Conservation (phyloP, 768 basidiomycete genomes). For the Pholiota microspora region DNA sequence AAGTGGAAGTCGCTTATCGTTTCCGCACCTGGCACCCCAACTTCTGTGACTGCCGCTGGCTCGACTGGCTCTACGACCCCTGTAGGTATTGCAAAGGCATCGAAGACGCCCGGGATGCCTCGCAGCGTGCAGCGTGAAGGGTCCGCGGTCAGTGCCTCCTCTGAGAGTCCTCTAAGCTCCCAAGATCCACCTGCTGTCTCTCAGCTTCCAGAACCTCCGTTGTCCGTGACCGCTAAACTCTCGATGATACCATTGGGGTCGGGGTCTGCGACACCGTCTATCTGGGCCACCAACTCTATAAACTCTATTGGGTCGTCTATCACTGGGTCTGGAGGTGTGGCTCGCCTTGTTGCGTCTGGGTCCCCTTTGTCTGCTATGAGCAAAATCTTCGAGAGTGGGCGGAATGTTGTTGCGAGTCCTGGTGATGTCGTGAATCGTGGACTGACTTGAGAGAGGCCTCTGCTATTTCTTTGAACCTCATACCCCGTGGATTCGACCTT, state of each 20-base stretch:
- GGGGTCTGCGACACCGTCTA: too few relatives aligned
- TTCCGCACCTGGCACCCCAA: conserved; percentile 4
- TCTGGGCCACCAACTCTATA: too few relatives aligned
- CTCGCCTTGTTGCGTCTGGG: background rate
- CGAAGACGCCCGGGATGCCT: background rate
- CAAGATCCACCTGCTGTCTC: background rate
- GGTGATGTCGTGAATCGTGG: too few relatives aligned
- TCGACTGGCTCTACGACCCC: background rate
- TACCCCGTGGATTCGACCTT: too few relatives aligned
- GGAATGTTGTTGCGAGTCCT: too few relatives aligned
- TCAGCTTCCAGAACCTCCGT: background rate
- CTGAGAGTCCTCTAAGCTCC: background rate
- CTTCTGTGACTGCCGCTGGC: background rate
- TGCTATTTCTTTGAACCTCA: too few relatives aligned
- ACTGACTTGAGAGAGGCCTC: too few relatives aligned
- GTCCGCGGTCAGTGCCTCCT: background rate
- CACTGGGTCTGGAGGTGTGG: background rate
- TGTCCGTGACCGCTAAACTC: too few relatives aligned
- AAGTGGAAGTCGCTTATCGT: conserved; percentile 32
- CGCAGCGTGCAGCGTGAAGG: background rate
- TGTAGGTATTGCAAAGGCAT: background rate
- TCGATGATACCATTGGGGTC: background rate
- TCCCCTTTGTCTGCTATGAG: conserved; percentile 3
- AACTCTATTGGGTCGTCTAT: background rate
- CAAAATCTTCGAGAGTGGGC: conserved; percentile 4